A percentile compares a stretch with the other conserved stretches of the same genome.
phyloP scores from a whole-genome alignment of 306 rosid genomes.

The Gynostemma pentaphyllum region DNA sequence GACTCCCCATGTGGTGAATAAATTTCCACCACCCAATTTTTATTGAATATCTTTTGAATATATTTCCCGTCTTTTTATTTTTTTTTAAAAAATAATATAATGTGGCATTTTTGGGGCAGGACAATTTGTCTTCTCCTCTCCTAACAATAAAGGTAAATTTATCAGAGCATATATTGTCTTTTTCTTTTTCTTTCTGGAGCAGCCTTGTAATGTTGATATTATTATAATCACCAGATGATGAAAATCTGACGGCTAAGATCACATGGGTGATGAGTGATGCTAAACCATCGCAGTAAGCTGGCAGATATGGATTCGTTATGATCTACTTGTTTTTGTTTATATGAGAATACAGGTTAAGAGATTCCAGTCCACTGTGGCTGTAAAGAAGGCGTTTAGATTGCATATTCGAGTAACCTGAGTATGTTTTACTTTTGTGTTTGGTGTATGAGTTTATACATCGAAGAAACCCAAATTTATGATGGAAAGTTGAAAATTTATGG shows the following conservation, averaged over 20 bases:
- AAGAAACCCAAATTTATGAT: too few species aligned
- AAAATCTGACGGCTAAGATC: neutral
- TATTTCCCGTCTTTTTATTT: neutral
- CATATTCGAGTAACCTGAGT: too few species aligned
- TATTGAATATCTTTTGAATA: neutral
- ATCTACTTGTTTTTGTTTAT: neutral
- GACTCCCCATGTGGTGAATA: neutral
- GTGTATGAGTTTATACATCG: too few species aligned
- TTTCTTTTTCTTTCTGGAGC: neutral
- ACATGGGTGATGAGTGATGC: neutral
- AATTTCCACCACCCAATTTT: neutral
- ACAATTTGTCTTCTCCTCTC: neutral
- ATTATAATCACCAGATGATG: too few species aligned
- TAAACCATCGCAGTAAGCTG: neutral
- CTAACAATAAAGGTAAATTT: neutral
- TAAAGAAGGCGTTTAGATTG: neutral
- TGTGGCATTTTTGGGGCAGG: neutral
- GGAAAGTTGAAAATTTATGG: too few species aligned
- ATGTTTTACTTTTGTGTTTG: neutral
- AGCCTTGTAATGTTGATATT: neutral
- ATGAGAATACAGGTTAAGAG: neutral
- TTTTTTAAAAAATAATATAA: neutral
- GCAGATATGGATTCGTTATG: neutral
- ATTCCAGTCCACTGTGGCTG: neutral
- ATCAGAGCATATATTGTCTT: neutral